A percentile compares a stretch with the other conserved stretches of the same genome.
These are phyloP conservation scores for Fusarium pseudocircinatum DNA, from an alignment of 2,329 filamentous ascomycete species.

Conservation along the genomic window DNA sequence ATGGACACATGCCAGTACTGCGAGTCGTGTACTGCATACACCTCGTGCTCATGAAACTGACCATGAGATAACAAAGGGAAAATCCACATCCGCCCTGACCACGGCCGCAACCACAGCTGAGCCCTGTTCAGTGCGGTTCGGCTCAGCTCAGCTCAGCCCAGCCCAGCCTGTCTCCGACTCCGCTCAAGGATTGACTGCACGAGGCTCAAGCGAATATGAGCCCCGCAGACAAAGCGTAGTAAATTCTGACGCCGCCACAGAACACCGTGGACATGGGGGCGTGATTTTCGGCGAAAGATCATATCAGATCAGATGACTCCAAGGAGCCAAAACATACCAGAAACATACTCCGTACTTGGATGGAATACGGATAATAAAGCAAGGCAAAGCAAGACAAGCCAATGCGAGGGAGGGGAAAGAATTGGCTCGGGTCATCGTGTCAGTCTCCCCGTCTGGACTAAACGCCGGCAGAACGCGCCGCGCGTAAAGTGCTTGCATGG, in stretches of 20 bases:
- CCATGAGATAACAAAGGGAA: conserved; percentile 13
- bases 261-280: conserved; percentile 5
- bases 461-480: conserved; percentile 19
- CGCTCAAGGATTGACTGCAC: not conserved
- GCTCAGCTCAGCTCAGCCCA: not conserved
- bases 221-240: conserved; percentile 19
- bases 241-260: conserved; percentile 27
- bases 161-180: not conserved
- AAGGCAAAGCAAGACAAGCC: not conserved
- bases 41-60: conserved; percentile 12
- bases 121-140: not conserved
- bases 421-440: conserved; percentile 24
- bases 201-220: not conserved
- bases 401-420: not conserved
- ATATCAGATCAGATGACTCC: not conserved
- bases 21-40: conserved; percentile 21
- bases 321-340: not conserved
- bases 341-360: not conserved
- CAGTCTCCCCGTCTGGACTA: conserved; percentile 25
- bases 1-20: conserved; percentile 13
- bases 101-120: not conserved
- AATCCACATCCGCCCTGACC: not conserved
- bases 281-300: not conserved
- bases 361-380: not conserved
- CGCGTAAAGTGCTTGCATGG: conserved; percentile 40